phyloP scores from a whole-genome alignment of 176 grass and related monocot species.

The Paspalum vaginatum region DNA sequence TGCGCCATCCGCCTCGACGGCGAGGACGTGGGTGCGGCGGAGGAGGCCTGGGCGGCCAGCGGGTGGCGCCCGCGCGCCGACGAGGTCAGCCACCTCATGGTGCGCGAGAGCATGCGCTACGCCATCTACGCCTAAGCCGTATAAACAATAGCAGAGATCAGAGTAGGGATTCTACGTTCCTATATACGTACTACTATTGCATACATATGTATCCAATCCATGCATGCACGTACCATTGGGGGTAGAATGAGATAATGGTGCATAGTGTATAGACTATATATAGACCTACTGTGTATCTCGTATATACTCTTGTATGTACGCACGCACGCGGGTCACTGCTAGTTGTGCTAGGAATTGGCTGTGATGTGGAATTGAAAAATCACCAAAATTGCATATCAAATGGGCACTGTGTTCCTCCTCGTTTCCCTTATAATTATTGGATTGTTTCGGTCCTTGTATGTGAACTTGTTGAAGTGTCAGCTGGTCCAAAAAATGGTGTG shows the following conservation, averaged over 20 bases:
- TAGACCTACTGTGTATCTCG: background rate
- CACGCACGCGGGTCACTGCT: background rate
- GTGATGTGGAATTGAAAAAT: background rate
- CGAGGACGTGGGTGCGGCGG: slow-evolving; percentile 42
- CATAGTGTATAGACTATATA: slow-evolving; percentile 4
- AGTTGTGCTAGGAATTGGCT: background rate
- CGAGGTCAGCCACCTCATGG: slow-evolving; percentile 73
- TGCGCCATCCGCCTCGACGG: slow-evolving; percentile 51
- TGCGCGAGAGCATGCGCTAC: slow-evolving; percentile 80
- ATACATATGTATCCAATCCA: background rate
- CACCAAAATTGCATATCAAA: background rate
- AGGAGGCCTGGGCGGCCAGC: slow-evolving; percentile 53
- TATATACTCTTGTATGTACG: slow-evolving; percentile 23
- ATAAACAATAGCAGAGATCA: background rate
- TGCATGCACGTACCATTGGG: background rate
- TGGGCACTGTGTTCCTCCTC: background rate
- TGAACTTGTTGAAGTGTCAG: background rate
- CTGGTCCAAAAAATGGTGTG: background rate
- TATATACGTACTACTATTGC: background rate
- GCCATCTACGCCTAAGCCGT: slow-evolving; percentile 63
- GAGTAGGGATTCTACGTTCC: background rate
- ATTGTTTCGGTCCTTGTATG: background rate
- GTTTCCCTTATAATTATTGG: background rate
- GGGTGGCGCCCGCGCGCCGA: slow-evolving; percentile 57
- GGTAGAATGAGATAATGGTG: background rate